Evolutionary conservation across 1,284 basidiomycete genomes (phyloP), one percentile per base, ranked within the genome.

Genomic region (Ustilago bromivora): DNA sequence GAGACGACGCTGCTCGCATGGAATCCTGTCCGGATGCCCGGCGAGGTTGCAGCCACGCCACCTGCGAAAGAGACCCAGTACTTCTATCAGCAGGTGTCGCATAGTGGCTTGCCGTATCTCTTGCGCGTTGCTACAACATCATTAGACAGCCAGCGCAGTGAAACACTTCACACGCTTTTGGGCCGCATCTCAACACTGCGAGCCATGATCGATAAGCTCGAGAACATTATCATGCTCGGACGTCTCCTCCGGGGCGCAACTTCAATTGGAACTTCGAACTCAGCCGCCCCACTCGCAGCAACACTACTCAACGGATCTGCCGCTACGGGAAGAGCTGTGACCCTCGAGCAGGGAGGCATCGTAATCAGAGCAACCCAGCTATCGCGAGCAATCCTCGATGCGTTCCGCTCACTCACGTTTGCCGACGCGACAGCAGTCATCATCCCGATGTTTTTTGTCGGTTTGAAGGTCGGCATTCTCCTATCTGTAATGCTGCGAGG

Each of bases 401-500:
- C 13, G 17, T 8, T 61, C 3, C 53, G 75, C 11, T 35, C 53
- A 17, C 51, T 76, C 35, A 76, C 73, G 4, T 54, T 67, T 4
- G 57, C 69, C 13, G 76, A 78, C 47, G 57, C 66, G 11, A 43
- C 54, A 1, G 62, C 61, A 8, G 66, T 81, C 13, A 35, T 64
- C 35, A 23, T 80, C 34, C 79, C 79, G 2, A 61, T 81, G 57
- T 61, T 75, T 12, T 78, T 82, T 35, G 61, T 82, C 4, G 56
- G 66, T 4, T 61, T 82, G 51, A 81, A 81, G 31, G 60, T 82
- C 13, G 66, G 71, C 23, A 71, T 82, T 32, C 55, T 82, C 36
- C 64, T 82, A 12, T 78, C 73, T 31, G 62, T 82, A 34, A 61
- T 82, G 67, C 57, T 76, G 34, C 56, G 75, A 2, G 61, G 66